A percentile compares a stretch with the other conserved stretches of the same genome.
Conservation (phyloP, 345 rosid species). For the Schrenkiella parvula region DNA sequence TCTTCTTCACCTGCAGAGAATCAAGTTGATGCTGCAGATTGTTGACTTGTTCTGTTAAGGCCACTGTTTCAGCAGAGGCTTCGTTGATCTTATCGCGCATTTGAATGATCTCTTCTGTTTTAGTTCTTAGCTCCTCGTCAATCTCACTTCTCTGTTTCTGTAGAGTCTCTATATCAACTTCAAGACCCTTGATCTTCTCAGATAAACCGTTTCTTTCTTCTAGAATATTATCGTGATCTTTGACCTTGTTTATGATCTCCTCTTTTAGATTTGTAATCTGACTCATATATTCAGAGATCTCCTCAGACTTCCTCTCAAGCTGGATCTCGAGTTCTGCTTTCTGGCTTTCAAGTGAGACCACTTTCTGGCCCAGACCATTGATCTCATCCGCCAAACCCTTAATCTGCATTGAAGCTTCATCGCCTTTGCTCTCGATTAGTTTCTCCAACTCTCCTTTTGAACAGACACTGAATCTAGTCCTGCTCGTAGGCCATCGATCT, state of each 20-base stretch:
- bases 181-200: constrained; percentile 36
- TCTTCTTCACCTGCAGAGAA: constrained; percentile 42
- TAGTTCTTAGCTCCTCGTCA: constrained; percentile 41
- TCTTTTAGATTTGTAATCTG: constrained; percentile 43
- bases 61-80: constrained; percentile 42
- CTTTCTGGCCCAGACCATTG: constrained; percentile 42
- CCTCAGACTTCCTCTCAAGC: constrained; percentile 48
- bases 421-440: constrained; percentile 39
- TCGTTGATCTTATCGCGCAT: constrained; percentile 36
- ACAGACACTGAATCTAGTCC: constrained; percentile 39
- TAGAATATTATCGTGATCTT: constrained; percentile 34
- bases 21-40: constrained; percentile 50
- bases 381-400: constrained; percentile 52
- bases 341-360: constrained; percentile 47
- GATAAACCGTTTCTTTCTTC: constrained; percentile 48
- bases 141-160: constrained; percentile 44
- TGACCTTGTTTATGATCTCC: constrained; percentile 35
- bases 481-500: constrained; percentile 38
- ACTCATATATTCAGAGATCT: constrained; percentile 45
- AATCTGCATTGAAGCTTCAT: constrained; percentile 51
- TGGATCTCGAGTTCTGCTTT: constrained; percentile 52
- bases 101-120: constrained; percentile 36
- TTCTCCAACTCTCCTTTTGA: constrained; percentile 66
- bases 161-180: constrained; percentile 40
- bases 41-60: constrained; percentile 40